Evolutionary conservation across 2,329 filamentous ascomycete genomes (phyloP).

Genomic region (Diplodia mutila): DNA sequence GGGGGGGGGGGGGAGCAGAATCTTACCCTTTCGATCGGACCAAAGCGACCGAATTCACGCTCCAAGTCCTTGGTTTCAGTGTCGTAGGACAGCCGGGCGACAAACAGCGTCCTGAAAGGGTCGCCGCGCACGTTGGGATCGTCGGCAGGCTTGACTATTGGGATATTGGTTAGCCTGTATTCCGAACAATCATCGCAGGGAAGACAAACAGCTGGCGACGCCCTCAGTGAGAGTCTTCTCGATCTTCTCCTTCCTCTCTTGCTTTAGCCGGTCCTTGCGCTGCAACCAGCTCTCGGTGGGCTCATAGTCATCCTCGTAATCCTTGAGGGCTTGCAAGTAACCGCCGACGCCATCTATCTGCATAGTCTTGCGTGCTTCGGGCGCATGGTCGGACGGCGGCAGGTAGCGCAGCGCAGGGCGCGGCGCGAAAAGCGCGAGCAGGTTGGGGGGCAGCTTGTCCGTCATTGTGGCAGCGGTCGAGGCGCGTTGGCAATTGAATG

Average conservation of each 20-base stretch:
- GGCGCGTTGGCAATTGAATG: neutral
- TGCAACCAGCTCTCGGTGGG: slow-evolving; percentile 94
- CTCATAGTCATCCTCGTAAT: slow-evolving; percentile 76
- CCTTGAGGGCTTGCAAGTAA: slow-evolving; percentile 72
- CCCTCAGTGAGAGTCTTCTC: slow-evolving; percentile 67
- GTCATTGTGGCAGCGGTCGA: slow-evolving; percentile 66
- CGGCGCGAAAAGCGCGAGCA: slow-evolving; percentile 92
- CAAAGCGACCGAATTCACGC: slow-evolving; percentile 90
- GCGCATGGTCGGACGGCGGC: slow-evolving; percentile 77
- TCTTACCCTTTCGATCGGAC: slow-evolving; percentile 86
- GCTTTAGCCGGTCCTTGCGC: slow-evolving; percentile 78
- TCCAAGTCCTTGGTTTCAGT: slow-evolving; percentile 88
- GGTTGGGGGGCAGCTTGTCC: slow-evolving; percentile 90
- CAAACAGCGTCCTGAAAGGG: slow-evolving; percentile 92
- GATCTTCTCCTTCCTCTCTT: slow-evolving; percentile 74
- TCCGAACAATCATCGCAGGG: neutral
- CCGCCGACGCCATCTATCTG: slow-evolving; percentile 73
- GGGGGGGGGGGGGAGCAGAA: neutral
- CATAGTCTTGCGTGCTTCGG: slow-evolving; percentile 78
- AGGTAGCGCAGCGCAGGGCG: slow-evolving; percentile 90
- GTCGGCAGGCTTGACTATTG: slow-evolving; percentile 74
- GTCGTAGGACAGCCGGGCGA: slow-evolving; percentile 87
- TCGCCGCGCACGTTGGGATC: slow-evolving; percentile 91
- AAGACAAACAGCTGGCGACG: slow-evolving; percentile 63
- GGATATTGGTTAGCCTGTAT: neutral